Evolutionary conservation across 768 basidiomycete species (phyloP), one percentile per base, ranked within the genome.

Genomic region (Leccinum rimulosum): DNA sequence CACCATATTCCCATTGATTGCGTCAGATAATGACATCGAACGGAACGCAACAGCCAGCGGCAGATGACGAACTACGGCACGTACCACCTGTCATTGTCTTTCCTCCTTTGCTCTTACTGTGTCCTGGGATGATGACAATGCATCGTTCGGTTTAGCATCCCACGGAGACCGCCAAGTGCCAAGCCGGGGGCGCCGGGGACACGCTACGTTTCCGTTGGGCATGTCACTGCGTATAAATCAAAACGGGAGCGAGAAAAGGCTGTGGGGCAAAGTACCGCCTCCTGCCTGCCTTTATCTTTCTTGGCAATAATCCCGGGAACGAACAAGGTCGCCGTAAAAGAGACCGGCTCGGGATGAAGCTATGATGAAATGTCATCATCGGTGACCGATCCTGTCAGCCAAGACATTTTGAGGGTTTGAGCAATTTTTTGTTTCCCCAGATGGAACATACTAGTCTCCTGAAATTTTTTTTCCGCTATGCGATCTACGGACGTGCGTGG

Each of bases 401-500:
- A 48, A 25, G 47, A 48, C 47, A 14, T 15, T 4, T 25, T 48
- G 47, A 48, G 47, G 12, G 9, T 22, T 25, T 47, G 47, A 2
- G 93, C 83, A 93, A 65, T 22, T n/a, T 19, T 45, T 19, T 19
- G n/a, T 62, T 93, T 15, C 86, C 91, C 1, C 80, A 80, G 54
- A 71, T 95, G 47, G 85, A n/a, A 9, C 95, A 28, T 87, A 28
- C 28, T 28, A 91, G 72, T 81, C 89, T 19, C 10, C 11, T 22
- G 22, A 22, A 22, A 1, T 22, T 22, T 22, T 22, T 17, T 43
- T 10, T n/a, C 12, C 40, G n/a, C 4, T 17, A 17, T n/a, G 38
- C 1, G 17, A 98, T 98, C 70, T 76, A 84, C 47, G 78, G 91
- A 43, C 70, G 71, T 15, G 64, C 76, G 0, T 98, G 93, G 84